Conservation (phyloP, 2,329 filamentous ascomycete species). For the Hymenoscyphus occultus region DNA sequence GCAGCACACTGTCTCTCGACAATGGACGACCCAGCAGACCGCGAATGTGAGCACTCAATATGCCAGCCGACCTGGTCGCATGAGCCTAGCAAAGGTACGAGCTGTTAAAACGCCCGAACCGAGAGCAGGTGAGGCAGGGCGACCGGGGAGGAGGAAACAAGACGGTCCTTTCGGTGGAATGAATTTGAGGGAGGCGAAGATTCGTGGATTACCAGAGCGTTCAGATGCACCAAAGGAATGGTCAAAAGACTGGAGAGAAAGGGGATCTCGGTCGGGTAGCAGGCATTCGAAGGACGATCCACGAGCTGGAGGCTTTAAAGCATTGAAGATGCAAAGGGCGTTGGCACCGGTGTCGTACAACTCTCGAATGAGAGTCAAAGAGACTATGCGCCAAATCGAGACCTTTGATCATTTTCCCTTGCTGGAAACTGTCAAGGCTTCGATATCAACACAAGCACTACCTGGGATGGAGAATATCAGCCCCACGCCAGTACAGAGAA, state of each 20-base stretch:
- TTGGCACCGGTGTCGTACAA: constrained; percentile 75
- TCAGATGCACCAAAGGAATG: constrained; percentile 26
- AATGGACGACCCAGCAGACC: constrained; percentile 31
- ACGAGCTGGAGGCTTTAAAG: constrained; percentile 55
- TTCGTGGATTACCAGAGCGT: constrained; percentile 41
- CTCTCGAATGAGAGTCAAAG: constrained; percentile 51
- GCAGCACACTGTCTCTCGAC: constrained; percentile 11
- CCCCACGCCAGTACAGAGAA: constrained; percentile 84
- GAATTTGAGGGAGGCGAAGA: constrained; percentile 51
- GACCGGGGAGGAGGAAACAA: constrained; percentile 40
- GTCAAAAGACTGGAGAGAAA: constrained; percentile 15
- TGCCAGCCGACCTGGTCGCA: constrained; percentile 30
- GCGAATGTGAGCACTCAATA: constrained; percentile 24
- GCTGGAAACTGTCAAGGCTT: constrained; percentile 66
- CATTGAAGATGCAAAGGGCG: constrained; percentile 88
- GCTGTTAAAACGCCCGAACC: constrained; percentile 22
- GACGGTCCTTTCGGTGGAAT: constrained; percentile 57
- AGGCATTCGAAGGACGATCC: constrained; percentile 32
- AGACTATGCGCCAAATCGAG: constrained; percentile 63
- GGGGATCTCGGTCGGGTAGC: constrained; percentile 11
- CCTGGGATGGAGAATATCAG: constrained; percentile 69
- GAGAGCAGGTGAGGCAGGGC: constrained; percentile 9
- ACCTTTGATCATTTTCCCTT: constrained; percentile 80
- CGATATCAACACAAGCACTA: constrained; percentile 70
- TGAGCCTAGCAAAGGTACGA: constrained; percentile 30